Base-by-base conservation (phyloP, 352 stramenopile genomes). In the Phytophthora constricta region DNA sequence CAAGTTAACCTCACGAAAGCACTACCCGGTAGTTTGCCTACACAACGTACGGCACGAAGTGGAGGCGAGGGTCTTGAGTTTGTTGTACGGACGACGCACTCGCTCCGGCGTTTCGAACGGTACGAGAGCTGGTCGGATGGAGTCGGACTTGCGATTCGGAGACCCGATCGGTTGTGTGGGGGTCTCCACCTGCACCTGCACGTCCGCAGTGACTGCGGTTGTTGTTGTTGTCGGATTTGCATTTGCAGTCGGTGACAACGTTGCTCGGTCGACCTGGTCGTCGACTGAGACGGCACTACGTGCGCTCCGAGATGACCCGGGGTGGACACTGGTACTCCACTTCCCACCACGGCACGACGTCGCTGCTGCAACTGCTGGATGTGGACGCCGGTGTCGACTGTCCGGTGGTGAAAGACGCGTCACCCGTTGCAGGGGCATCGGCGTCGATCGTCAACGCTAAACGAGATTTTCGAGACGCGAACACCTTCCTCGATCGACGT, bases 271-370 rank as follows among this genome's bases (percentile, higher is more conserved):
- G 31, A 37, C 16, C 33, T 67, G 48, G 51, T 56, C 66, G 3
- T 70, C 53, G 0, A 45, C 55, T 8, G 72, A 79, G 16, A 88
- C 72, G 70, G 63, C 11, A 86, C 77, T n/a, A 75, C 58, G 20
- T 89, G 80, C 1, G 75, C 80, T 9, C 77, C 80, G 11, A 87
- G 62, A 54, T 87, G 77, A 5, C 80, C 80, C 17, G 76, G 80
- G 80, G 77, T 5, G 80, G 80, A n/a, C 74, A 84, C 28, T 69
- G 66, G 43, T 89, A 89, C 61, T 89, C 80, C 42, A 86, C 59
- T 41, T 87, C 68, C 80, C 80, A 89, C 80, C 80, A 89, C 17
- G 80, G 72, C 26, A 81, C 63, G 19, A 62, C 56, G 7, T 77
- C 62, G 17, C 66, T 77, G 23, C 65, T 64, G 47, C 70, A 74